These are phyloP conservation scores for Orbilia blumenaviensis DNA, from an alignment of 2,329 filamentous ascomycete genomes.

Conservation along the genomic window DNA sequence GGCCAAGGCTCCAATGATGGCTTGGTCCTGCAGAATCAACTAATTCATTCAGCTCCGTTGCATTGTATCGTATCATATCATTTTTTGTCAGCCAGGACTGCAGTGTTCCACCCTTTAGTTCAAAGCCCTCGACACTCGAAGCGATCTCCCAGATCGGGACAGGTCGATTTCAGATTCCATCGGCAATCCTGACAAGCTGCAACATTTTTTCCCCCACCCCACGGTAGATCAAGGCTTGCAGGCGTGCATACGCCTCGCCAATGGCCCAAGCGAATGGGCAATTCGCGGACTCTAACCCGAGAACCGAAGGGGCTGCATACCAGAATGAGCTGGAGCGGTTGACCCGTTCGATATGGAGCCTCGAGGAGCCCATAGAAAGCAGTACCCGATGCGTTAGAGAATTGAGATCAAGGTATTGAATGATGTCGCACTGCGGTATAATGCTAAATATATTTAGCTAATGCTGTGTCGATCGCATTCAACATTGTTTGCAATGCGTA, in stretches of 20 bases:
- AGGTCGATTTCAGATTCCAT: constrained; percentile 3
- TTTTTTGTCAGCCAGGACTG: constrained; percentile 24
- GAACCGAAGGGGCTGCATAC: constrained; percentile 35
- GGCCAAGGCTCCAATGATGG: constrained; percentile 43
- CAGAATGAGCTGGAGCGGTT: constrained; percentile 32
- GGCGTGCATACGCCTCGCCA: constrained; percentile 7
- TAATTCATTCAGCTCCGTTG: constrained; percentile 32
- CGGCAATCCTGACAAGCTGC: constrained; percentile 12
- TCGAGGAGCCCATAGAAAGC: constrained; percentile 43
- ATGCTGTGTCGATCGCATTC: constrained; percentile 3
- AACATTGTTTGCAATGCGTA: constrained; percentile 38
- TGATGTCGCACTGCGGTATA: background rate
- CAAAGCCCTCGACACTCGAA: constrained; percentile 19
- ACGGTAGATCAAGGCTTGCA: background rate
- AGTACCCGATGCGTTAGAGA: constrained; percentile 34
- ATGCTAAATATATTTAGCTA: constrained; percentile 8
- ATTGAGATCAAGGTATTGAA: constrained; percentile 30
- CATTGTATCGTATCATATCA: constrained; percentile 24
- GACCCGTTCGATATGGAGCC: constrained; percentile 41
- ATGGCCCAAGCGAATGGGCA: constrained; percentile 36
- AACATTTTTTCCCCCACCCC: constrained; percentile 15
- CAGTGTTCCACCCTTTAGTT: background rate
- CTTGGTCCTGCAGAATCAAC: constrained; percentile 36
- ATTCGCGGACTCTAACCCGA: constrained; percentile 40
- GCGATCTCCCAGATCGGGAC: constrained; percentile 18